Conservation (phyloP, 2,329 filamentous ascomycete species). For the Drechslerella dactyloides region DNA sequence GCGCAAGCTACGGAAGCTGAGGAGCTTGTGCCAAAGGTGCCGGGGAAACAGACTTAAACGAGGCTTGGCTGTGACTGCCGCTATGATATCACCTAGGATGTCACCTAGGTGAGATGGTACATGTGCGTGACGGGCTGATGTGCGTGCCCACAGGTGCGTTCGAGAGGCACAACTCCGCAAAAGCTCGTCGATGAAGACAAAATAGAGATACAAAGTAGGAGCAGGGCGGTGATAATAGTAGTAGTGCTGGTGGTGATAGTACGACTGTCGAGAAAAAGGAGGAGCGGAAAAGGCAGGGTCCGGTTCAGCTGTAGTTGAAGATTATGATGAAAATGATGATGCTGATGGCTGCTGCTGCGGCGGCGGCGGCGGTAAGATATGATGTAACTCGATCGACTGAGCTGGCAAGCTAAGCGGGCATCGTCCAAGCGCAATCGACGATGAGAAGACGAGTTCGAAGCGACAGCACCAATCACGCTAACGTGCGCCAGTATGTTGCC, state of each 20-base stretch:
- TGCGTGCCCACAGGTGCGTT: neutral
- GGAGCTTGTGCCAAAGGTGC: neutral
- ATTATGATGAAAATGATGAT: neutral
- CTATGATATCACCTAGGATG: conserved; percentile 8
- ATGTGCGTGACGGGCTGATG: neutral
- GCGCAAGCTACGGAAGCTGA: neutral
- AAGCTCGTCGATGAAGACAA: neutral
- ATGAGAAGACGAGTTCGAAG: too few relatives aligned
- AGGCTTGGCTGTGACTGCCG: conserved; percentile 1
- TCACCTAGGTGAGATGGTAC: neutral
- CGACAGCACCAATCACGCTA: too few relatives aligned
- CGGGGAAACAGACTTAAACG: neutral
- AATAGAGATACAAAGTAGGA: neutral
- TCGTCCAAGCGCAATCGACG: neutral
- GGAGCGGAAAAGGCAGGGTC: conserved; percentile 2
- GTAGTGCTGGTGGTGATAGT: neutral
- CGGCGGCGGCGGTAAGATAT: neutral
- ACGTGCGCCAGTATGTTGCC: too few relatives aligned
- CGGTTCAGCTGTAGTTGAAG: conserved; percentile 2
- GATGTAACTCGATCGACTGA: conserved; percentile 8
- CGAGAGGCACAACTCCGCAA: too few relatives aligned
- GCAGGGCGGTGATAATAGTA: neutral
- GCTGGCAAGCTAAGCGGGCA: neutral
- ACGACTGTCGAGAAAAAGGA: neutral
- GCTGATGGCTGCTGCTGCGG: neutral